Conservation (phyloP, 192 early-diverging fungal species). For the Backusella australiensis region DNA sequence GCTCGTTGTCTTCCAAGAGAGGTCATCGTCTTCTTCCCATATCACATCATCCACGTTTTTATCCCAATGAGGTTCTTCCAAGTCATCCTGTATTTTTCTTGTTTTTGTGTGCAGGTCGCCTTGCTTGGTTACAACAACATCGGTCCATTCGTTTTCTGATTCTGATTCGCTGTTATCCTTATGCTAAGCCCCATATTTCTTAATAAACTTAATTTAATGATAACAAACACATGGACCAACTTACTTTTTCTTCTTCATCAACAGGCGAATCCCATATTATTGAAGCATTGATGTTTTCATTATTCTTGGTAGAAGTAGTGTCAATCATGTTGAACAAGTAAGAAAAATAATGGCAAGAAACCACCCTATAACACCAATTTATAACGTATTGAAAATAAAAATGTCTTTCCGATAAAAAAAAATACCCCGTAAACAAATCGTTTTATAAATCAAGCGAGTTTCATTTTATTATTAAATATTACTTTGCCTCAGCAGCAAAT, state of each 20-base stretch:
- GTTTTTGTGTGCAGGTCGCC: background rate
- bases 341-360: background rate
- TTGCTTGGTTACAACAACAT: background rate
- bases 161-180: background rate
- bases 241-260: background rate
- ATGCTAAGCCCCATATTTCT: background rate
- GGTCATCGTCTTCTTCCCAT: background rate
- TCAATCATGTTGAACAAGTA: background rate
- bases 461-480: background rate
- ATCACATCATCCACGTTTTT: background rate
- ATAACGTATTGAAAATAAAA: background rate
- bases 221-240: background rate
- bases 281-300: background rate
- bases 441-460: background rate
- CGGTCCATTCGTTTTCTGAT: conserved; percentile 9
- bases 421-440: background rate
- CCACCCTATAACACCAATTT: background rate
- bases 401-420: conserved; percentile 9
- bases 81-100: conserved; percentile 5
- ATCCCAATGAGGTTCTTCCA: conserved; percentile 10
- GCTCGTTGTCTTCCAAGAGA: background rate
- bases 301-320: background rate
- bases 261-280: background rate
- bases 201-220: background rate
- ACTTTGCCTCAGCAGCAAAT: conserved; percentile 7